Conservation (phyloP, 23 red algal genomes). For the Gracilaria domingensis region DNA sequence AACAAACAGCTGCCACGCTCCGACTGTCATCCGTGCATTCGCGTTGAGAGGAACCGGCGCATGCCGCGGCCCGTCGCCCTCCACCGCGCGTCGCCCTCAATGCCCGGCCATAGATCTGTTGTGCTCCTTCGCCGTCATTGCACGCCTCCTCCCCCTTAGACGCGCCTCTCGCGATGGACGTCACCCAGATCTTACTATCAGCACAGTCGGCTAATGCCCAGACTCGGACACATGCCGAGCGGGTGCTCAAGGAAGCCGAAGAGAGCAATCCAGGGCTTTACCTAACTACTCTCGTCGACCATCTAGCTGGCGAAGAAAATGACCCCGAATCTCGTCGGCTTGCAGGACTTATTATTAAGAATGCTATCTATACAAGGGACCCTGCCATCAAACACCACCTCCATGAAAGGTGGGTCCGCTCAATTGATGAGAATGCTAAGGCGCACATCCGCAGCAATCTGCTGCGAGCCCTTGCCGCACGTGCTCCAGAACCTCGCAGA, state of each 20-base stretch:
- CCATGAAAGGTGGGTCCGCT: slow-evolving; percentile 79
- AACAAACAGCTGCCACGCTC: background rate
- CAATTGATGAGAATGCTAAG: slow-evolving; percentile 66
- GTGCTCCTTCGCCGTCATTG: slow-evolving; percentile 4
- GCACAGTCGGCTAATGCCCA: slow-evolving; percentile 84
- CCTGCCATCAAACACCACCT: slow-evolving; percentile 41
- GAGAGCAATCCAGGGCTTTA: slow-evolving; percentile 72
- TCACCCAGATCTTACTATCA: slow-evolving; percentile 79
- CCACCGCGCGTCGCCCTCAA: slow-evolving; percentile 12
- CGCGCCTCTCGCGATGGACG: slow-evolving; percentile 65
- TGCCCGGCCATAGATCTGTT: slow-evolving; percentile 12
- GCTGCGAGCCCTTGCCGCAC: slow-evolving; percentile 73
- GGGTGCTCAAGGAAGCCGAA: slow-evolving; percentile 80
- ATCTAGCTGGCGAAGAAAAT: slow-evolving; percentile 77
- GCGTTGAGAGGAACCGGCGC: background rate
- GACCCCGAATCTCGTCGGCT: slow-evolving; percentile 88
- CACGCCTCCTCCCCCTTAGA: slow-evolving; percentile 21
- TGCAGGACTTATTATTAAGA: slow-evolving; percentile 95
- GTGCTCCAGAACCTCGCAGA: slow-evolving; percentile 68
- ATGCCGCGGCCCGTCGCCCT: background rate
- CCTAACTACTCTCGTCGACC: slow-evolving; percentile 72
- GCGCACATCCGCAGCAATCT: slow-evolving; percentile 71
- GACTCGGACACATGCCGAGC: slow-evolving; percentile 79
- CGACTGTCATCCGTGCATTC: slow-evolving; percentile 36
- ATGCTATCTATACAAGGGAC: slow-evolving; percentile 80